Evolutionary conservation across 495 filamentous ascomycete species (phyloP).

Genomic region (Arthonia radiata): DNA sequence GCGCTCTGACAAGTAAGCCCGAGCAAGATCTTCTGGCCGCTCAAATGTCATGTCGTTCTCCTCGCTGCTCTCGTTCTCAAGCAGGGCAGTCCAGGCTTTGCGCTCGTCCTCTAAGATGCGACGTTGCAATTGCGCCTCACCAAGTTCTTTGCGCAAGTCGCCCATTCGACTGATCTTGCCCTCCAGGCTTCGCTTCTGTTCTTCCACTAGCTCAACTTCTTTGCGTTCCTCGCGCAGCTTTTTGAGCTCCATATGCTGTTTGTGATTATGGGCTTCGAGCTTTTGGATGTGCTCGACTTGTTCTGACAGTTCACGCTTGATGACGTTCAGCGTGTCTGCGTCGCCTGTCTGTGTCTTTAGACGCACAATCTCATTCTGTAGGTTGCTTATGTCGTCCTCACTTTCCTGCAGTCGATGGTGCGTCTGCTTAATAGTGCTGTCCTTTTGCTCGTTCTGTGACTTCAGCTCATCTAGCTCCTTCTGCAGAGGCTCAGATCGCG

Average conservation of each 20-base stretch:
- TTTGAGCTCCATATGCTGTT: constrained; percentile 58
- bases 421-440: constrained; percentile 30
- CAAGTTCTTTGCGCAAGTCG: constrained; percentile 44
- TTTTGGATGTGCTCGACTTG: constrained; percentile 74
- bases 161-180: constrained; percentile 51
- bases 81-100: constrained; percentile 62
- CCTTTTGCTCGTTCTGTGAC: constrained; percentile 39
- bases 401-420: constrained; percentile 42
- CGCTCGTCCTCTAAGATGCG: constrained; percentile 76
- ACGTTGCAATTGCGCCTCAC: constrained; percentile 54
- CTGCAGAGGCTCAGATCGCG: constrained; percentile 40
- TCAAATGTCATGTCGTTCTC: constrained; percentile 45
- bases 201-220: too few species aligned
- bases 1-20: constrained; percentile 56
- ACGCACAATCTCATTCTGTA: constrained; percentile 62
- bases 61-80: constrained; percentile 36
- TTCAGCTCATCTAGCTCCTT: constrained; percentile 44
- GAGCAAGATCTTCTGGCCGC: constrained; percentile 68
- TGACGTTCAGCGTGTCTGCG: constrained; percentile 51
- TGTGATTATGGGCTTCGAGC: constrained; percentile 54
- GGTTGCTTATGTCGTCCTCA: constrained; percentile 38
- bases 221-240: constrained; percentile 55
- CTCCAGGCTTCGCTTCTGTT: too few species aligned
- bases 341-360: constrained; percentile 69
- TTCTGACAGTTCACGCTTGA: constrained; percentile 68